Evolutionary conservation across 1,284 basidiomycete genomes (phyloP), one percentile per base, ranked within the genome.

Genomic region (Blastosporella zonata): DNA sequence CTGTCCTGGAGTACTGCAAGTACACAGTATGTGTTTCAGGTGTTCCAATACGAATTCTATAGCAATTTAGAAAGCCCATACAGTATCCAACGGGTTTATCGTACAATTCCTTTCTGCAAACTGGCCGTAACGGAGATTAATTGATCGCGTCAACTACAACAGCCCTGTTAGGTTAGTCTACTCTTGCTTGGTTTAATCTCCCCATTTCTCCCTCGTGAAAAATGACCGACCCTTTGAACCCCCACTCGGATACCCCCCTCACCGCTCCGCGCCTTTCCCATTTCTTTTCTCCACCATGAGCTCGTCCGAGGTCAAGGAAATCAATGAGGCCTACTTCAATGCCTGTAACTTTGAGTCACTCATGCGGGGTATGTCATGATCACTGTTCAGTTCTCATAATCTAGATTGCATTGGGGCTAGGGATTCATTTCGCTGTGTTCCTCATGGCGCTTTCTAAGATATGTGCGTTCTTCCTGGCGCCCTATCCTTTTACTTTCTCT

Each of bases 291-390:
- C 12, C 23, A 12, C 18, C 44, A 22, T 29, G 33, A 38, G 34
- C 33, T 17, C 38, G 10, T 31, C 28, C 10, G 38, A 35, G n/a
- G 46, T 47, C 33, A 48, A 50, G 27, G 49, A 56, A 29, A 56
- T 56, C 9, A 56, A 56, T 25, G 46, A 56, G 18, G 41, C 54
- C 7, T 56, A 56, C 23, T 56, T 56, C 49, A 46, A 56, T 44
- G 54, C 41, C 34, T 53, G 46, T n/a, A 56, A 53, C 33, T 52
- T 56, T 17, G 54, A 53, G 43, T 50, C 52, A n/a, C 46, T 56
- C 22, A 53, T 56, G 52, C 52, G 49, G 43, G 54, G 52, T 54
- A 33, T 27, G 44, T 2, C 4, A 10, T 18, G 7, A 31, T 0
- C 15, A 2, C 22, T 13, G 15, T 34, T 29, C 20, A 13, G 1